These are phyloP conservation scores for Acephala macrosclerotiorum DNA, from an alignment of 2,329 filamentous ascomycete species.

Conservation along the genomic window DNA sequence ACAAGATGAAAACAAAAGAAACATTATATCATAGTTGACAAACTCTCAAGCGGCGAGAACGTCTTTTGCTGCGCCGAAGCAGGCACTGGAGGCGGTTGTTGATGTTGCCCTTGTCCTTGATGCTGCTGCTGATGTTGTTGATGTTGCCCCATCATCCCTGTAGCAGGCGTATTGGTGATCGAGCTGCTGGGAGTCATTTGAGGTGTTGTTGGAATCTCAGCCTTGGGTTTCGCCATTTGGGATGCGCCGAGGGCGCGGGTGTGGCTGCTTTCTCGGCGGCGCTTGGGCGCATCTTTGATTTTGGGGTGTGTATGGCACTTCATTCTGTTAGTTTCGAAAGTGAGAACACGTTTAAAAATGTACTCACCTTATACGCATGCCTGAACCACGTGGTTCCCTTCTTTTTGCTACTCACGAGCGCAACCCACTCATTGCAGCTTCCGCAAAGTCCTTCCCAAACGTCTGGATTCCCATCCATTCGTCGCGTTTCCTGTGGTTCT, in stretches of 20 bases:
- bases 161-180: constrained; percentile 49
- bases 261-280: constrained; percentile 68
- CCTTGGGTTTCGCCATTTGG: constrained; percentile 56
- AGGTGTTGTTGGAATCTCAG: constrained; percentile 54
- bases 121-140: constrained; percentile 15
- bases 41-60: constrained; percentile 48
- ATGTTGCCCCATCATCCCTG: constrained; percentile 20
- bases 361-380: constrained; percentile 88
- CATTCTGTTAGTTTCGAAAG: constrained; percentile 9
- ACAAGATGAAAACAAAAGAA: constrained; percentile 29
- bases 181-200: constrained; percentile 50
- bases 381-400: constrained; percentile 93
- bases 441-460: constrained; percentile 84
- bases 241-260: constrained; percentile 45
- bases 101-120: constrained; percentile 3
- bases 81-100: constrained; percentile 6
- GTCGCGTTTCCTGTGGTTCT: constrained; percentile 75
- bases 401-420: constrained; percentile 84
- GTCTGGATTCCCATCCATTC: constrained; percentile 82
- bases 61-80: constrained; percentile 34
- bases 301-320: constrained; percentile 75
- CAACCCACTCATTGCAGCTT: constrained; percentile 82
- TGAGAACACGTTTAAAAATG: constrained; percentile 35
- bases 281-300: constrained; percentile 74
- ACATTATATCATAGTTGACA: constrained; percentile 54